Base-by-base conservation (phyloP, 2,329 filamentous ascomycete genomes). In the Myotisia sp. region DNA sequence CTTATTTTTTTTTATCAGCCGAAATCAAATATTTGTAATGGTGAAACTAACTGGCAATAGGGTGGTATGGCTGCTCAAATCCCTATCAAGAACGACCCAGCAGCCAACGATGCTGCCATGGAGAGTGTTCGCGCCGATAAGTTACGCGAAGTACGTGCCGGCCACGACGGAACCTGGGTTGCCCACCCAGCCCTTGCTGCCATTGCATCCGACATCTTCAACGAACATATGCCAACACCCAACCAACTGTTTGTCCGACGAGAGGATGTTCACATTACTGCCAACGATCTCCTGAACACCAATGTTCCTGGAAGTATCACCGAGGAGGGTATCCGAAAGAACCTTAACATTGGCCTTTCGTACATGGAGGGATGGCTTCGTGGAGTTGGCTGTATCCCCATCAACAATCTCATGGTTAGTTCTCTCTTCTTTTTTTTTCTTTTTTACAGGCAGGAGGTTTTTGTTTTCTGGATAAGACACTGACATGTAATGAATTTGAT, bases 361-460 rank as follows among this genome's bases (percentile, higher is more conserved):
- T 98, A 98, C 64, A 98, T 95, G 87, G 90, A 98, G 64, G 90
- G 84, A 42, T 98, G 90, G 90, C 69, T 95, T 40, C 79, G 86
- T 42, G 90, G 87, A 21, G 72, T 95, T 14, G 90, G 90, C 38
- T 98, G 90, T 51, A 86, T 95, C 34, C 90, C 90, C 31, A 94
- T 95, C 64, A 94, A 95, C 69, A 92, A 79, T 58, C 70, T 95
- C 37, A 95, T 95, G 87, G 73, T 61, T 54, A 59, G 57, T 33
- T 22, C 24, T 21, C 21, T 23, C 26, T 8, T 6, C 8, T 6
- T 17, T 2, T n/a, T n/a, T n/a, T n/a, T n/a, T n/a, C n/a, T n/a
- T n/a, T n/a, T n/a, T n/a, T n/a, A n/a, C n/a, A n/a, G n/a, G n/a
- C n/a, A n/a, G n/a, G n/a, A 8, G 6, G 13, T 19, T 7, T n/a